Percentiles rank a stretch among this genome's conserved stretches.
phyloP scores from a whole-genome alignment of 1,139 yeast genomes.

The Yamadazyma buinensis region DNA sequence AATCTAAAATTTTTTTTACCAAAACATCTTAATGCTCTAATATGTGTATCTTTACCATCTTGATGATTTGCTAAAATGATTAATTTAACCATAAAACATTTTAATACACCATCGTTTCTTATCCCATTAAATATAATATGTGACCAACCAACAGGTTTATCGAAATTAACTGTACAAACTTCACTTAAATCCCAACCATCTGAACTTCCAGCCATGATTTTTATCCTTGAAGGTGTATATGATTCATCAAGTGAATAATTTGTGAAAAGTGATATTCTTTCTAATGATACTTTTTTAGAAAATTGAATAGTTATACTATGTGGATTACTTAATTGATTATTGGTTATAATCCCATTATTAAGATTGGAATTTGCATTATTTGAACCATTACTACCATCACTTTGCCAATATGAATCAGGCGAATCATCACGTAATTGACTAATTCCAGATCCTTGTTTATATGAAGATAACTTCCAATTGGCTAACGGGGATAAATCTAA shows the following conservation, averaged over 20 bases:
- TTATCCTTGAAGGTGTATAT: conserved; percentile 79
- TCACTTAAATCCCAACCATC: conserved; percentile 74
- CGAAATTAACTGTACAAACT: conserved; percentile 63
- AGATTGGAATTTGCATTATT: conserved; percentile 19
- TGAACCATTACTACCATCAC: conserved; percentile 64
- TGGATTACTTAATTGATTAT: conserved; percentile 60
- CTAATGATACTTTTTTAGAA: conserved; percentile 69
- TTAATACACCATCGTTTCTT: conserved; percentile 56
- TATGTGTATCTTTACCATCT: conserved; percentile 93
- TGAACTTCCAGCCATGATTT: conserved; percentile 78
- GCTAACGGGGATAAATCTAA: conserved; percentile 80
- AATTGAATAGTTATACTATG: conserved; percentile 81
- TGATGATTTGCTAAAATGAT: conserved; percentile 82
- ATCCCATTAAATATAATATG: conserved; percentile 64
- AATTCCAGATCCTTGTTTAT: conserved; percentile 70
- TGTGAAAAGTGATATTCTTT: conserved; percentile 67
- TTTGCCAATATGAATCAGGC: conserved; percentile 85
- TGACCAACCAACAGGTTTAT: conserved; percentile 85
- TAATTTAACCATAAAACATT: conserved; percentile 70
- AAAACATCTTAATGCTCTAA: conserved; percentile 59
- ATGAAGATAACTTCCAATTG: conserved; percentile 80
- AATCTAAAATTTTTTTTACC: conserved; percentile 27
- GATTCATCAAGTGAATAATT: conserved; percentile 76
- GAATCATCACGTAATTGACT: conserved; percentile 69
- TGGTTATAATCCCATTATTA: conserved; percentile 23